Base-by-base conservation (phyloP, 75 land plant genomes). In the Ceratopteris richardii region DNA sequence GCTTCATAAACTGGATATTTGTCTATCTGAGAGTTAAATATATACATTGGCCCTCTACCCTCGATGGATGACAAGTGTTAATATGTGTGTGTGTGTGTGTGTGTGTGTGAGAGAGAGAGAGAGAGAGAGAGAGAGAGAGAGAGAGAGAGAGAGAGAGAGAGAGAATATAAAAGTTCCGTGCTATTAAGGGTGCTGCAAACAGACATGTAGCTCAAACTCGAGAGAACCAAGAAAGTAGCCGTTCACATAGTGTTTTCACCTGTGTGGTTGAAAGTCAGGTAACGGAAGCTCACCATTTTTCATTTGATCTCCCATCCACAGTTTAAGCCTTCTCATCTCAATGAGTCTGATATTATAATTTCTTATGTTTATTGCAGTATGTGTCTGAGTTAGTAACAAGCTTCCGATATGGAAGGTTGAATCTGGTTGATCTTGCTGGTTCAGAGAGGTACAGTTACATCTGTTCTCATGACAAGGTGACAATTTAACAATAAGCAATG, bases 211-310 rank as follows among this genome's bases (percentile, higher is more conserved):
- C 78, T 30, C 74, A 79, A 4, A 79, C 84, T 18, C 69, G 71
- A 29, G 74, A 74, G 84, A 82, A 82, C 58, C 57, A 69, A 30
- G 84, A 79, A 68, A 82, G 84, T 51, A 82, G 84, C 53, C 82
- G 82, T 23, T 82, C 84, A 16, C 84, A 82, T 41, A 70, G 84
- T 79, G 78, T 82, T 13, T 79, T 82, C 29, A 82, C 84, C 21
- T 82, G 82, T 54, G 60, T 67, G n/a, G 70, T 82, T 50, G 75
- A 79, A 60, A 79, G 82, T 60, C 42, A 60, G 76, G 76, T 73
- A 30, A 5, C 14, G 14, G n/a, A n/a, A n/a, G n/a, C n/a, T n/a
- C n/a, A n/a, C n/a, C n/a, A 40, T 40, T 40, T 56, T n/a, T 19
- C 36, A 56, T 6, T 27, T 11, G 13, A 29, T 30, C 18, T 18